phyloP scores from a whole-genome alignment of 805 yeast genomes.

The Ogataea sp. region DNA sequence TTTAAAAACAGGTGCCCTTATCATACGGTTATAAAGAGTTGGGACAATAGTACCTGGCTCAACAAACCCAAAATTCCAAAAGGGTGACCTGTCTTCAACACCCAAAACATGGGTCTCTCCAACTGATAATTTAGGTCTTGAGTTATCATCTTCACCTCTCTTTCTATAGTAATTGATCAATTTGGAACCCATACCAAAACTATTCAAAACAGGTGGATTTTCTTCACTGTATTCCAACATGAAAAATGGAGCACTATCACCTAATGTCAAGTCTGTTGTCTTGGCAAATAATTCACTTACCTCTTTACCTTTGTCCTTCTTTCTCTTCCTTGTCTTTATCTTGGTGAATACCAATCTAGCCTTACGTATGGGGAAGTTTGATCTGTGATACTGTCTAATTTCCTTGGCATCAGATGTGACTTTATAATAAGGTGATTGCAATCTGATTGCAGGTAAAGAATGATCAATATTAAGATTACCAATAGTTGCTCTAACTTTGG shows the following conservation, averaged over 20 bases:
- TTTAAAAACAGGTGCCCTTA: slow-evolving; percentile 86
- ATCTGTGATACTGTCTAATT: slow-evolving; percentile 73
- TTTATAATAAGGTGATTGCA: slow-evolving; percentile 88
- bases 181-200: slow-evolving; percentile 94
- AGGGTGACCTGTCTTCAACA: slow-evolving; percentile 93
- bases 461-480: slow-evolving; percentile 90
- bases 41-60: slow-evolving; percentile 93
- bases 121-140: slow-evolving; percentile 78
- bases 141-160: slow-evolving; percentile 66
- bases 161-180: slow-evolving; percentile 89
- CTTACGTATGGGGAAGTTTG: slow-evolving; percentile 66
- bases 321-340: slow-evolving; percentile 70
- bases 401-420: slow-evolving; percentile 63
- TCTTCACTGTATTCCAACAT: slow-evolving; percentile 89
- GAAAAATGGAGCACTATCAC: slow-evolving; percentile 74
- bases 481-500: slow-evolving; percentile 86
- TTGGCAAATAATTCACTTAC: slow-evolving; percentile 63
- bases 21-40: slow-evolving; percentile 83
- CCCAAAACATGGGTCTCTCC: slow-evolving; percentile 97
- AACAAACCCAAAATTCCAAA: slow-evolving; percentile 97
- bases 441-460: slow-evolving; percentile 74
- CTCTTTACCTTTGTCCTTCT: slow-evolving; percentile 82
- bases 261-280: slow-evolving; percentile 70
- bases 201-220: slow-evolving; percentile 70
- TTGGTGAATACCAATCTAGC: slow-evolving; percentile 69